These are phyloP conservation scores for Ascochyta pisi DNA, from an alignment of 2,329 filamentous ascomycete species.

Conservation along the genomic window DNA sequence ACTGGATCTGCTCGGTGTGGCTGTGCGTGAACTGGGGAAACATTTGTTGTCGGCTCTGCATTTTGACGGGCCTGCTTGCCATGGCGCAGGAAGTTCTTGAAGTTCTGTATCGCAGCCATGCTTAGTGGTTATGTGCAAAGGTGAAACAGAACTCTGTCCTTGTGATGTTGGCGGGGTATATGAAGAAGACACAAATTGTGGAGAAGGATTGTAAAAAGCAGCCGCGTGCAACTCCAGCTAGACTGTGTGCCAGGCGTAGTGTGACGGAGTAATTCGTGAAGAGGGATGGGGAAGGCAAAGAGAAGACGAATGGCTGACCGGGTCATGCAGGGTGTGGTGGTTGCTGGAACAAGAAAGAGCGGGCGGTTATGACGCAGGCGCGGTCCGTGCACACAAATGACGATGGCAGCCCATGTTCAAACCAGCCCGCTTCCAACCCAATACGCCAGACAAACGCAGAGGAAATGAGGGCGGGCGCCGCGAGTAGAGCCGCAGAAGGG, in stretches of 20 bases:
- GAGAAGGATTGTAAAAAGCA: constrained; percentile 14
- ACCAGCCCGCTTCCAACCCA: constrained; percentile 10
- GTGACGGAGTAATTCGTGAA: constrained; percentile 20
- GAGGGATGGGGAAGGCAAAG: constrained; percentile 18
- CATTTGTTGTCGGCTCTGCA: constrained; percentile 67
- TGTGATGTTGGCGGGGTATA: constrained; percentile 26
- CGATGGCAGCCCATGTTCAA: constrained; percentile 20
- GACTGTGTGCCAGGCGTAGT: constrained; percentile 21
- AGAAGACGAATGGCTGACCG: constrained; percentile 27
- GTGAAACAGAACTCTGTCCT: constrained; percentile 21
- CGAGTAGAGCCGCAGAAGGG: constrained; percentile 1
- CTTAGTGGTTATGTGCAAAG: constrained; percentile 26
- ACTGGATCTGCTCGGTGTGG: constrained; percentile 63
- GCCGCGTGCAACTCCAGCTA: constrained; percentile 28
- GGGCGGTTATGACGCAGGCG: constrained; percentile 26
- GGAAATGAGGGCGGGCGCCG: constrained; percentile 14
- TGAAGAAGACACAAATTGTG: constrained; percentile 18
- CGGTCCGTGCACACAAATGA: constrained; percentile 29
- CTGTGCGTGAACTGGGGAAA: constrained; percentile 67
- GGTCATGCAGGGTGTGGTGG: constrained; percentile 30
- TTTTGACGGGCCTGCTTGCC: constrained; percentile 89
- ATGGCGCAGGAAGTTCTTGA: constrained; percentile 98
- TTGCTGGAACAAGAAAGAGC: constrained; percentile 33
- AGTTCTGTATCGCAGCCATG: constrained; percentile 84
- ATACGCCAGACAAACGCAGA: constrained; percentile 14